Evolutionary conservation across 2,329 filamentous ascomycete genomes (phyloP), one percentile per base, ranked within the genome.

Genomic region (Aspergillus glaucus): DNA sequence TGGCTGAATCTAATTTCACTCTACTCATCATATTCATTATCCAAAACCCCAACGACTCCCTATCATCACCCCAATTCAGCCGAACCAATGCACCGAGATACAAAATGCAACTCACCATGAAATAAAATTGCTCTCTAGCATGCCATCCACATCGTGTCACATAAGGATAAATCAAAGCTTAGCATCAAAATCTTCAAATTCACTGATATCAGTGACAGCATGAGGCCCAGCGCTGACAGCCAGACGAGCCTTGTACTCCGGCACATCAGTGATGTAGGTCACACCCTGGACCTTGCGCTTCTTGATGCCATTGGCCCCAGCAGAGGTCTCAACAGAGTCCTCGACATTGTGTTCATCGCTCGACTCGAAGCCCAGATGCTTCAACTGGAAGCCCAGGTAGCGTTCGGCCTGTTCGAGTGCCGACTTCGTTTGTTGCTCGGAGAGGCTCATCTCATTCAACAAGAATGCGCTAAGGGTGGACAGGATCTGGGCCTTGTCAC

Each of bases 101-200:
- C 37, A 15, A 40, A 40, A 15, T 17, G 37, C 17, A 28, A 28
- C 26, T 30, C 26, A 8, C 9, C 24, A 30, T 30, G 26, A 30
- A 30, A 30, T 5, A 12, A 30, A 30, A 30, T 9, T 30, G 9
- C 10, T 30, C 26, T 30, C 26, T 30, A 30, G 10, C 26, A 30
- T 30, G 10, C 26, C 26, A 30, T 37, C 19, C 37, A 51, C 46
- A 37, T 7, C 15, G 9, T 17, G 15, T 15, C n/a, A 30, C n/a
- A 26, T 26, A 21, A 32, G 3, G 15, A 39, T 24, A 9, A 3
- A 42, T 78, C 67, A 92, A 49, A 96, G 77, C 74, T 96, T 96
- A 12, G 87, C 73, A 54, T 88, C 88, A 51, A 85, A 75, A 51
- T 96, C 92, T 65, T 95, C 87, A 68, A 92, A 97, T 62, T 90